Conservation (phyloP, 2,329 filamentous ascomycete genomes). For the Paraconiothyrium brasiliense region DNA sequence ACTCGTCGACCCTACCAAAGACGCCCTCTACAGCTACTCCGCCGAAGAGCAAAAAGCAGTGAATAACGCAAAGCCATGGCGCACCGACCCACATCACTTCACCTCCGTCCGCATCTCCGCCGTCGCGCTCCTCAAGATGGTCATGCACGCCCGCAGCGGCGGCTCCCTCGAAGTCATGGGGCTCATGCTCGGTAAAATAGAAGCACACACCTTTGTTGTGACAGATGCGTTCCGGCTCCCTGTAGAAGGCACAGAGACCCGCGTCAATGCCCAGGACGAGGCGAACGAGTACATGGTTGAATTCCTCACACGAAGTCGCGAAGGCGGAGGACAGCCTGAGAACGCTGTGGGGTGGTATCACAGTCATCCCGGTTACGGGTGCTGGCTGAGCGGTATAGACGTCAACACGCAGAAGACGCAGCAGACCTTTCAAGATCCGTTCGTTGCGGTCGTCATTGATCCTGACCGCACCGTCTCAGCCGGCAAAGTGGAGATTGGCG, state of each 20-base stretch:
- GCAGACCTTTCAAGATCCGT: slow-evolving; percentile 87
- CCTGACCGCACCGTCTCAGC: slow-evolving; percentile 94
- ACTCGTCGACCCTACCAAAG: slow-evolving; percentile 84
- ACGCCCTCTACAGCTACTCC: slow-evolving; percentile 91
- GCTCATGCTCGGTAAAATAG: slow-evolving; percentile 94
- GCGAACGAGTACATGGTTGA: slow-evolving; percentile 97
- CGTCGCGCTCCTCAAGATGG: slow-evolving; percentile 96
- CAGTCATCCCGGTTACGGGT: slow-evolving; percentile 95
- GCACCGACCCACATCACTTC: slow-evolving; percentile 83
- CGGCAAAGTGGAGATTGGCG: slow-evolving; percentile 96
- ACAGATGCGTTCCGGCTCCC: slow-evolving; percentile 94
- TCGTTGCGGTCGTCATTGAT: slow-evolving; percentile 91
- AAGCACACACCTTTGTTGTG: slow-evolving; percentile 85
- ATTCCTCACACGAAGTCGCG: slow-evolving; percentile 77
- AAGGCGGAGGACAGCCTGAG: slow-evolving; percentile 78
- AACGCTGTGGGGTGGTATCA: slow-evolving; percentile 99
- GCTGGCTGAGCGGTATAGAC: slow-evolving; percentile 97
- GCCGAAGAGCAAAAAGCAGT: slow-evolving; percentile 72
- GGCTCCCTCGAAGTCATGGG: slow-evolving; percentile 96
- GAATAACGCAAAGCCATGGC: slow-evolving; percentile 76
- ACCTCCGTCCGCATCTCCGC: slow-evolving; percentile 93
- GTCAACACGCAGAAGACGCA: slow-evolving; percentile 87
- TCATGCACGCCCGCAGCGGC: slow-evolving; percentile 97
- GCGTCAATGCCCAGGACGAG: slow-evolving; percentile 94
- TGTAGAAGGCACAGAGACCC: slow-evolving; percentile 97